Evolutionary conservation across 164 flowering plant genomes (phyloP).

Genomic region (Macadamia integrifolia): DNA sequence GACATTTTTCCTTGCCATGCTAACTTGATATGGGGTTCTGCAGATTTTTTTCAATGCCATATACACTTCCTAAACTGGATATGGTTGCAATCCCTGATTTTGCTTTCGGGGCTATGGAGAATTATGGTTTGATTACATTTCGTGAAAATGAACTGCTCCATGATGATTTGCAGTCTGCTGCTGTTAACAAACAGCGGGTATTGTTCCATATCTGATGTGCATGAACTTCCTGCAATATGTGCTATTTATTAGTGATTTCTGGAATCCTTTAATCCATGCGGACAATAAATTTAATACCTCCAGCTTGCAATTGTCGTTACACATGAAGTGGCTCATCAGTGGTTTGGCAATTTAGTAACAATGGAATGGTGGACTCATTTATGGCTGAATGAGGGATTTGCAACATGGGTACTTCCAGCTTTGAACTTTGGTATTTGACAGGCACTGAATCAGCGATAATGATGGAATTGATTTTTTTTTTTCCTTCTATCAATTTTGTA

Average conservation of each 20-base stretch:
- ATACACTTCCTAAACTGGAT: constrained; percentile 89
- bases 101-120: constrained; percentile 99
- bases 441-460: not conserved
- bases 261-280: not conserved
- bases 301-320: constrained; percentile 94
- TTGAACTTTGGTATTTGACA: not conserved
- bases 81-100: constrained; percentile 99
- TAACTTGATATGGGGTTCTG: not conserved
- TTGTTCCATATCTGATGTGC: not conserved
- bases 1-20: too few species aligned
- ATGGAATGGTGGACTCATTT: constrained; percentile 99
- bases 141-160: constrained; percentile 88
- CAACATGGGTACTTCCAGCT: constrained; percentile 76
- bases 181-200: constrained; percentile 91
- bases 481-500: not conserved
- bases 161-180: constrained; percentile 92
- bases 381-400: constrained; percentile 99
- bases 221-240: not conserved
- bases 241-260: too few species aligned
- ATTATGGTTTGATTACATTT: constrained; percentile 94
- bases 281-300: constrained; percentile 6
- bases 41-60: constrained; percentile 87
- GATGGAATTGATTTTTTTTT: not conserved
- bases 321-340: constrained; percentile 97
- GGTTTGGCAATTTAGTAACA: constrained; percentile 99